phyloP scores from a whole-genome alignment of 805 yeast species.

The Candida lessepsii region DNA sequence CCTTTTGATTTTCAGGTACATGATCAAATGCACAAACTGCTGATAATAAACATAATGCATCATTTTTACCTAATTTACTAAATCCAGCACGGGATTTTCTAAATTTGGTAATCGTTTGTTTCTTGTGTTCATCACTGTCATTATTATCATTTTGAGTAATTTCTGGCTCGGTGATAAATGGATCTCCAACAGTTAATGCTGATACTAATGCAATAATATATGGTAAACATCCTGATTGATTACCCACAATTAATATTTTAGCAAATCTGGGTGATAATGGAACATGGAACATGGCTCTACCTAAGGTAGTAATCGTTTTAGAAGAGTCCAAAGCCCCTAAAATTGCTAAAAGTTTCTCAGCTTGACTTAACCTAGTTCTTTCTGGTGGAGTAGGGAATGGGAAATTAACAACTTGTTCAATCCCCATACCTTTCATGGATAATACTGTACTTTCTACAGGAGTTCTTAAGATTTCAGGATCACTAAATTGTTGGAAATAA shows the following conservation, averaged over 20 bases:
- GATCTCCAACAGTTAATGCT: conserved; percentile 91
- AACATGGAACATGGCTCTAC: conserved; percentile 82
- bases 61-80: conserved; percentile 72
- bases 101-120: conserved; percentile 41
- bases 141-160: conserved; percentile 27
- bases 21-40: conserved; percentile 89
- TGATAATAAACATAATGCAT: conserved; percentile 69
- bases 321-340: conserved; percentile 72
- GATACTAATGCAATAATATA: conserved; percentile 91
- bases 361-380: conserved; percentile 53
- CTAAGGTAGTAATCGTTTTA: conserved; percentile 68
- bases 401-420: conserved; percentile 83
- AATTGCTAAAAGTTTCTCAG: conserved; percentile 64
- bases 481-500: conserved; percentile 77
- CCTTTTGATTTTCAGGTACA: conserved; percentile 48
- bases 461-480: conserved; percentile 90
- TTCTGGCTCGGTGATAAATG: conserved; percentile 74
- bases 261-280: conserved; percentile 94
- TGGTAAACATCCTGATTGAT: conserved; percentile 81
- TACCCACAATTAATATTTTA: conserved; percentile 83
- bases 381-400: conserved; percentile 97
- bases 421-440: conserved; percentile 96
- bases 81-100: conserved; percentile 60
- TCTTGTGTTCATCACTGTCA: conserved; percentile 38
- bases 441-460: conserved; percentile 96